Conservation (phyloP, 1,284 basidiomycete species). For the Pisolithus thermaeus region DNA sequence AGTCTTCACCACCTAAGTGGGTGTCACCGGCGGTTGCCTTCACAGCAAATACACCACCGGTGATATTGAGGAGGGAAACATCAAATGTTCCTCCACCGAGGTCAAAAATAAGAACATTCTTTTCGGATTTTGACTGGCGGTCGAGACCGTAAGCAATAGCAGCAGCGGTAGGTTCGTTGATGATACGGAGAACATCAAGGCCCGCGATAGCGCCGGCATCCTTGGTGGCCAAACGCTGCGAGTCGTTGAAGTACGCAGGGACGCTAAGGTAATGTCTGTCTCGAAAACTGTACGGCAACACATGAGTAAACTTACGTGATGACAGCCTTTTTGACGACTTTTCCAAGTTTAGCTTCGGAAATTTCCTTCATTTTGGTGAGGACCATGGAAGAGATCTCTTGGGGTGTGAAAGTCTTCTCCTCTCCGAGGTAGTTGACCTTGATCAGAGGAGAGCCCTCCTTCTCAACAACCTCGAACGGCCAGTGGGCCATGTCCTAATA, state of each 20-base stretch:
- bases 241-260: conserved; percentile 97
- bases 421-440: conserved; percentile 92
- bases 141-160: conserved; percentile 94
- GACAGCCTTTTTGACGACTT: conserved; percentile 92
- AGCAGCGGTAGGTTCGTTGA: conserved; percentile 95
- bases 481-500: conserved; percentile 81
- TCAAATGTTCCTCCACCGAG: conserved; percentile 99
- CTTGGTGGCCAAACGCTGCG: conserved; percentile 92
- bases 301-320: conserved; percentile 63
- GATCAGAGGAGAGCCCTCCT: conserved; percentile 94
- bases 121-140: conserved; percentile 85
- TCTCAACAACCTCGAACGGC: conserved; percentile 93
- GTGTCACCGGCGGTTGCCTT: conserved; percentile 99
- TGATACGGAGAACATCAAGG: conserved; percentile 94
- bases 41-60: conserved; percentile 95
- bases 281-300: neutral
- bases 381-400: conserved; percentile 99
- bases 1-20: conserved; percentile 96
- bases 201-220: conserved; percentile 92
- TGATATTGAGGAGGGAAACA: conserved; percentile 96
- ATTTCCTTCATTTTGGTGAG: conserved; percentile 99
- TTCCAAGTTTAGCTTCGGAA: conserved; percentile 96
- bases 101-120: conserved; percentile 99
- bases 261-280: conserved; percentile 43
- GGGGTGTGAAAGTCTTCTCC: conserved; percentile 93